Base-by-base conservation (phyloP, 2,329 filamentous ascomycete genomes). In the Camillea tinctor region DNA sequence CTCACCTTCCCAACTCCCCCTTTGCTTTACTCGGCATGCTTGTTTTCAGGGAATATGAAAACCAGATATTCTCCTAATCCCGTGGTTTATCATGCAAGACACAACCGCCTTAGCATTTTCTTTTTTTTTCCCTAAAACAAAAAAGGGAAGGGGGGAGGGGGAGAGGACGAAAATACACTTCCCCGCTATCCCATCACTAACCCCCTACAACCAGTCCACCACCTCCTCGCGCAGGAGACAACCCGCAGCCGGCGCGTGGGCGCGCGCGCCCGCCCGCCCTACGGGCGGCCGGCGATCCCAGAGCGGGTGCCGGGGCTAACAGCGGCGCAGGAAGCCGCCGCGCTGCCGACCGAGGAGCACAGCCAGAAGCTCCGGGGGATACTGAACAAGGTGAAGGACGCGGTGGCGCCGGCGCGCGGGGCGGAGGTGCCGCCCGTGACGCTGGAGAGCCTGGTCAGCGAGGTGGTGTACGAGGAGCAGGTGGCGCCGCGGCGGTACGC, bases 401-500 rank as follows among this genome's bases (percentile, higher is more conserved):
- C 3, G 3, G 7, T 2, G n/a, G 17, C 5, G 6, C 5, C 36
- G 17, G 6, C 13, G 17, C 40, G n/a, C 48, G 30, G 7, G 21
- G 60, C 57, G n/a, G 19, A 65, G 51, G 62, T 65, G 11, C 60
- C 61, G 19, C 51, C 36, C 13, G 36, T n/a, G 36, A 15, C 11
- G 3, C 62, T 63, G 48, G 9, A 24, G 54, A 40, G 67, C 49
- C 63, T 63, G 55, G 20, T 63, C 13, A 44, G 24, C 24, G 51
- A 51, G 40, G 6, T 52, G 23, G 54, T 57, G 11, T 58, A 58
- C 54, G 59, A 55, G 22, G 26, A 20, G 5, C 56, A 59, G 23
- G 60, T 62, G 52, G 26, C 67, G 55, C 68, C 70, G 17, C 69
- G 70, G 53, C 57, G 64, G 24, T 59, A 49, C 3, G 65, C 67